A percentile compares a stretch with the other conserved stretches of the same genome.
phyloP scores from a whole-genome alignment of 2,329 filamentous ascomycete genomes.

The Phialemonium atrogriseum region DNA sequence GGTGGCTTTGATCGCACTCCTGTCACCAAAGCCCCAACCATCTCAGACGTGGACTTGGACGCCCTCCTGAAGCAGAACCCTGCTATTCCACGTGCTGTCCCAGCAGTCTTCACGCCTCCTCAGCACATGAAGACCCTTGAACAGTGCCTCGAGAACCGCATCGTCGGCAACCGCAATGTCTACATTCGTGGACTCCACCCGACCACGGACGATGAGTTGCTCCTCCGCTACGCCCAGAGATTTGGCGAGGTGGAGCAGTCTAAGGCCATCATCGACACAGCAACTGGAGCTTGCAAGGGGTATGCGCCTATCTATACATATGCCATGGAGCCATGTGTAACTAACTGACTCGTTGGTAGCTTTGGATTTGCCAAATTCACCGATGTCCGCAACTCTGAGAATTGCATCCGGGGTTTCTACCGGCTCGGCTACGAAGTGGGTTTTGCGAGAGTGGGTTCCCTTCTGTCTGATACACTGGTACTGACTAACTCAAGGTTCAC shows the following conservation, averaged over 20 bases:
- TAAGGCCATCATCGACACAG: constrained; percentile 96
- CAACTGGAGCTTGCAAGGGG: constrained; percentile 94
- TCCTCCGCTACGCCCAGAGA: constrained; percentile 72
- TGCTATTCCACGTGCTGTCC: constrained; percentile 77
- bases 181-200: constrained; percentile 96
- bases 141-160: constrained; percentile 89
- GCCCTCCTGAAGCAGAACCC: constrained; percentile 68
- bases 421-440: constrained; percentile 94
- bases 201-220: constrained; percentile 86
- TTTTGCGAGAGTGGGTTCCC: constrained; percentile 69
- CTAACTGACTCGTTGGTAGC: constrained; percentile 39
- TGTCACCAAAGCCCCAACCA: constrained; percentile 30
- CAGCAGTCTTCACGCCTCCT: constrained; percentile 76
- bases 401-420: constrained; percentile 93
- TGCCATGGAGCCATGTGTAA: not conserved
- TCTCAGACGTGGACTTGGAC: constrained; percentile 47
- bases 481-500: constrained; percentile 4
- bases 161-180: constrained; percentile 87
- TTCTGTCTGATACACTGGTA: constrained; percentile 4
- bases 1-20: no score
- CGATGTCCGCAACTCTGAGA: constrained; percentile 80
- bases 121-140: constrained; percentile 86
- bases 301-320: constrained; percentile 32
- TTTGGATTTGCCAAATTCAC: constrained; percentile 97
- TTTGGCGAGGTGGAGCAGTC: constrained; percentile 94